These are phyloP conservation scores for Fusarium succisae DNA, from an alignment of 2,329 filamentous ascomycete species.

Conservation along the genomic window DNA sequence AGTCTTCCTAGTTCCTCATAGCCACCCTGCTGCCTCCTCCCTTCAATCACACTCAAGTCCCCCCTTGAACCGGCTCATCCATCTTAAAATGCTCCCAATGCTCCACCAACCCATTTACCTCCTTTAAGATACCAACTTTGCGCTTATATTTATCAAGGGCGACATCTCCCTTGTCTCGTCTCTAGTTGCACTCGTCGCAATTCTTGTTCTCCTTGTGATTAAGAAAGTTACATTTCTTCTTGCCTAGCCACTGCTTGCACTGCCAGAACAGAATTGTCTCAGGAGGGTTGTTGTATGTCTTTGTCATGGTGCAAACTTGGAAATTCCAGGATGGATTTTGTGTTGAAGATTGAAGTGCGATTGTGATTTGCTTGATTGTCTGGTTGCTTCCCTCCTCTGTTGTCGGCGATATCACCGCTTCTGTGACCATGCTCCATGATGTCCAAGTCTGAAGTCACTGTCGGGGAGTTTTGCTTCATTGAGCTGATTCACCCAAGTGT, in stretches of 20 bases:
- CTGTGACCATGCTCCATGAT: accelerated
- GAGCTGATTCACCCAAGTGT: background rate
- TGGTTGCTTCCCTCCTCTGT: too few relatives aligned
- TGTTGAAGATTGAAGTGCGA: accelerated
- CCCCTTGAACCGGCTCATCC: accelerated
- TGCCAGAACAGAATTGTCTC: background rate
- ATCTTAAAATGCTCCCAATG: background rate
- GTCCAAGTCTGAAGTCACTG: accelerated
- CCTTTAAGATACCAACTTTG: background rate
- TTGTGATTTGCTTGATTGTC: background rate
- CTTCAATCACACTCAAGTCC: accelerated
- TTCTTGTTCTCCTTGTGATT: background rate
- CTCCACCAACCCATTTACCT: background rate
- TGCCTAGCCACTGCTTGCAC: background rate
- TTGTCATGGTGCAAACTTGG: background rate
- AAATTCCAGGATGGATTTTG: accelerated
- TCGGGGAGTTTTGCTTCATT: accelerated
- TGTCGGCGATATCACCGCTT: accelerated
- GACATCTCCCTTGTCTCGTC: background rate
- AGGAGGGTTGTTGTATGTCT: background rate
- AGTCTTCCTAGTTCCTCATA: too few relatives aligned
- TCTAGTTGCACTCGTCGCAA: accelerated
- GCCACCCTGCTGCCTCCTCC: accelerated
- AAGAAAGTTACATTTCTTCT: background rate
- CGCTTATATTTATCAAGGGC: background rate